Evolutionary conservation across 2,329 filamentous ascomycete genomes (phyloP).

Genomic region (Dryadomyces sulphureus): DNA sequence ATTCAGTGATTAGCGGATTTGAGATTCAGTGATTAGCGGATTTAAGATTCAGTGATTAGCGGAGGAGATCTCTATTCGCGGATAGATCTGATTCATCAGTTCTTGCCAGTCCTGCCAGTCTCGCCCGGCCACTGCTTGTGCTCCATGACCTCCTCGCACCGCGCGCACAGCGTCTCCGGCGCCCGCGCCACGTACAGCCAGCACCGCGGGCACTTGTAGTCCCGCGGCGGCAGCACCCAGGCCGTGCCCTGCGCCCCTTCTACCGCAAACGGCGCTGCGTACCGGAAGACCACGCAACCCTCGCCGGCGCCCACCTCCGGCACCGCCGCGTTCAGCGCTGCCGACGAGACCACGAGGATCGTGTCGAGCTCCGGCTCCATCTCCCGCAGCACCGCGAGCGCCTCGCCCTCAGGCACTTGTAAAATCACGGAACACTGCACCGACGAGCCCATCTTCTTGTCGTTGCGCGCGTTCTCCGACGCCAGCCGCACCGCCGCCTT

Average conservation of each 20-base stretch:
- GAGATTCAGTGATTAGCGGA: too few species aligned
- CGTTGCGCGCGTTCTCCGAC: constrained; percentile 56
- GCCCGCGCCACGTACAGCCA: constrained; percentile 71
- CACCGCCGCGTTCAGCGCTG: constrained; percentile 28
- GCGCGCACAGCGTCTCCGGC: constrained; percentile 51
- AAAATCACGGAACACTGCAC: constrained; percentile 62
- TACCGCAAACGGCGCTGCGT: constrained; percentile 27
- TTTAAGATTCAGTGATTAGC: too few species aligned
- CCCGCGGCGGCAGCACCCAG: constrained; percentile 31
- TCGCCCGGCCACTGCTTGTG: background rate
- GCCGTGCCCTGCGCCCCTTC: constrained; percentile 22
- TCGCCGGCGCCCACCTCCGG: constrained; percentile 16
- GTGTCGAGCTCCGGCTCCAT: too few species aligned
- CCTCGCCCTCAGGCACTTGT: constrained; percentile 20
- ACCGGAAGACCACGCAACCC: constrained; percentile 28
- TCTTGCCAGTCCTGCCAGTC: background rate
- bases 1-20: too few species aligned
- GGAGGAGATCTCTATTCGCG: too few species aligned
- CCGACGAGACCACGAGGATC: constrained; percentile 56
- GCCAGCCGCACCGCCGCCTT: constrained; percentile 57
- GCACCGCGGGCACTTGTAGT: constrained; percentile 69
- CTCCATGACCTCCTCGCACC: constrained; percentile 54
- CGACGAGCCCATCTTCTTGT: constrained; percentile 64
- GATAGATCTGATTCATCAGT: too few species aligned
- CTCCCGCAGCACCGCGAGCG: too few species aligned